phyloP scores from a whole-genome alignment of 768 basidiomycete genomes.

The Fomitopsis pulvina region DNA sequence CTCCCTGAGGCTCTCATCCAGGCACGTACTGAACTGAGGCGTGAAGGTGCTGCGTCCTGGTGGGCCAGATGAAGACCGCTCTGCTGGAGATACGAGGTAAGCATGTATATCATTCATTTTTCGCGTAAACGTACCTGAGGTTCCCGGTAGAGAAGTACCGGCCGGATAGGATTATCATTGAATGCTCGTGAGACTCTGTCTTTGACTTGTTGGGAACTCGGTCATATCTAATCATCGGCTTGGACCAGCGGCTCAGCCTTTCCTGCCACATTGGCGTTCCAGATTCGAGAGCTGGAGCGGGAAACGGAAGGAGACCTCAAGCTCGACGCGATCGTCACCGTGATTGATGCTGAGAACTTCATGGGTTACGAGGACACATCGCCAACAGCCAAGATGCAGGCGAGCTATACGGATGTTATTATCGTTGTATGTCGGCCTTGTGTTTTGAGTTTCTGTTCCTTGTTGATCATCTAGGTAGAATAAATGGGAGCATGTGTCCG shows the following conservation, averaged over 20 bases:
- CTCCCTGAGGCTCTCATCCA: background rate
- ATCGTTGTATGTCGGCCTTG: slow-evolving; percentile 52
- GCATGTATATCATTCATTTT: slow-evolving; percentile 9
- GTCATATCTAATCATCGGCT: background rate
- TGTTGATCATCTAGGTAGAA: slow-evolving; percentile 40
- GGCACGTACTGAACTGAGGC: background rate
- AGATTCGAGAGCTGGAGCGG: slow-evolving; percentile 83
- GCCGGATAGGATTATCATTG: slow-evolving; percentile 91
- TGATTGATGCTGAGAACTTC: slow-evolving; percentile 90
- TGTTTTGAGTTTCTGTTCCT: background rate
- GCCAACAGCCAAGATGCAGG: slow-evolving; percentile 88
- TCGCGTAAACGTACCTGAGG: background rate
- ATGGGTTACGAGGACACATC: slow-evolving; percentile 88
- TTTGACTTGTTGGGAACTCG: background rate
- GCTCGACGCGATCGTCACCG: slow-evolving; percentile 88
- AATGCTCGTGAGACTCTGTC: slow-evolving; percentile 69
- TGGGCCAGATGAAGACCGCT: slow-evolving; percentile 92
- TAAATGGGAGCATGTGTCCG: slow-evolving; percentile 85
- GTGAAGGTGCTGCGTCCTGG: slow-evolving; percentile 83
- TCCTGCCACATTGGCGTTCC: slow-evolving; percentile 91
- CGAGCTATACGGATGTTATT: slow-evolving; percentile 91
- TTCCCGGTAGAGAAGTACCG: slow-evolving; percentile 59
- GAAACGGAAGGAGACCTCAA: slow-evolving; percentile 70
- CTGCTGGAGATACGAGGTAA: slow-evolving; percentile 80
- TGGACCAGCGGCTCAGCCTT: slow-evolving; percentile 80